Evolutionary conservation across 768 basidiomycete species (phyloP), one percentile per base, ranked within the genome.

Genomic region (Cystofilobasidium capitatum): DNA sequence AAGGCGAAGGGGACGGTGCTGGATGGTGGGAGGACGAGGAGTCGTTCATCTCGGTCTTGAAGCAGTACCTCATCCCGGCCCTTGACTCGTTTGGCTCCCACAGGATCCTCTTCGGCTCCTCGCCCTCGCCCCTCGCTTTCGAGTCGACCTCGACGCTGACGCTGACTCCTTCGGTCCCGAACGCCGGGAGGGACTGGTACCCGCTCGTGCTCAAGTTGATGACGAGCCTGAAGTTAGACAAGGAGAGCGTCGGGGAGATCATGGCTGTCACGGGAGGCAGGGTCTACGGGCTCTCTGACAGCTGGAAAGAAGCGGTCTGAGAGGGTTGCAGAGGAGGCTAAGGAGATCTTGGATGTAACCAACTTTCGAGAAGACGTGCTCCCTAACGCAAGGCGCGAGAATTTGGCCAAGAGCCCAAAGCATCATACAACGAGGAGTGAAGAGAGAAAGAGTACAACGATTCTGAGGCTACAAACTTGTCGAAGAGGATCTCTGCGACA

Each of bases 11-110:
- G 3, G 31, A 26, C 35, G 62, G 40, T 13, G 42, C 39, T 12
- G 54, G 54, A 14, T 68, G 66, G 66, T 68, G 66, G 66, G 60
- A 62, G 31, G 61, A 68, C 33, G 66, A 67, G 44, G 66, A 67
- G 22, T 40, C 39, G 7, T 42, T 68, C 22, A 35, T 62, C 60
- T 57, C 51, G 66, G 66, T 68, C n/a, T 36, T 68, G 33, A 55
- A 39, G 7, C 51, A 62, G 20, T 68, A 45, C 44, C 51, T 68
- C 6, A 63, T 68, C 51, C 66, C 66, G 26, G 60, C 59, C 24
- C 66, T 62, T 33, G 66, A 68, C 62, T 62, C 61, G n/a, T 68
- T 68, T 24, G 66, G 66, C 54, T 62, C 61, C 20, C 66, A 68
- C 33, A 49, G 66, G 14, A 57, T 68, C 60, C 9, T 63, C 31